phyloP scores from a whole-genome alignment of 192 early-diverging fungal species.

The Martensiomyces pterosporus region DNA sequence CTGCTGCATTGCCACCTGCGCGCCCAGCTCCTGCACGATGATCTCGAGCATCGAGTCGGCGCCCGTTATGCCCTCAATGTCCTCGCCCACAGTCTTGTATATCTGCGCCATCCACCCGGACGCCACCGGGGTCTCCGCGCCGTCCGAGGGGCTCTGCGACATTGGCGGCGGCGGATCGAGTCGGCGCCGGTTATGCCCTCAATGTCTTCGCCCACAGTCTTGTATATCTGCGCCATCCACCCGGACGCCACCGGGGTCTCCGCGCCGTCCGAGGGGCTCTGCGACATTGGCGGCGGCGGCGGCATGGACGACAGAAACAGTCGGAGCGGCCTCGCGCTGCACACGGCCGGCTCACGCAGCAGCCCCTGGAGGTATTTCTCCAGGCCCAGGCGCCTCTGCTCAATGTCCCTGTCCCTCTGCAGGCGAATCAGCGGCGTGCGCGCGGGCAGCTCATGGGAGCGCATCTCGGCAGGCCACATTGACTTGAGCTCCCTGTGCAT shows the following conservation, averaged over 20 bases:
- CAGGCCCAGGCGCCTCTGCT: slow-evolving; percentile 60
- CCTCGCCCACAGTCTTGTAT: slow-evolving; percentile 70
- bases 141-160: too few species aligned
- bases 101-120: slow-evolving; percentile 55
- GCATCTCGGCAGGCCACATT: slow-evolving; percentile 53
- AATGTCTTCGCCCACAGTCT: slow-evolving; percentile 69
- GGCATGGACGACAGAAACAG: slow-evolving; percentile 60
- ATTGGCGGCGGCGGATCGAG: too few species aligned
- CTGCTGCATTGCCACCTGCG: slow-evolving; percentile 55
- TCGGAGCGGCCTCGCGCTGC: slow-evolving; percentile 58
- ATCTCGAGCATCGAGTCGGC: slow-evolving; percentile 67
- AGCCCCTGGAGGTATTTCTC: slow-evolving; percentile 70
- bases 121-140: not conserved
- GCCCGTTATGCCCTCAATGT: slow-evolving; percentile 65
- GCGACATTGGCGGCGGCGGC: slow-evolving; percentile 15
- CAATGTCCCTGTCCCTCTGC: slow-evolving; percentile 60
- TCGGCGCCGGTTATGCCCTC: slow-evolving; percentile 65
- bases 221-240: slow-evolving; percentile 62
- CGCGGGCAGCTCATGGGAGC: slow-evolving; percentile 65
- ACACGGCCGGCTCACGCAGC: slow-evolving; percentile 54
- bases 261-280: too few species aligned
- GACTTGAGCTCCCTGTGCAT: slow-evolving; percentile 69
- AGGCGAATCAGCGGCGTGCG: slow-evolving; percentile 69
- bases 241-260: too few species aligned
- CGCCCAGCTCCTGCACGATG: slow-evolving; percentile 64